These are phyloP conservation scores for Rhizophagus clarus DNA, from an alignment of 192 early-diverging fungal genomes.

Conservation along the genomic window DNA sequence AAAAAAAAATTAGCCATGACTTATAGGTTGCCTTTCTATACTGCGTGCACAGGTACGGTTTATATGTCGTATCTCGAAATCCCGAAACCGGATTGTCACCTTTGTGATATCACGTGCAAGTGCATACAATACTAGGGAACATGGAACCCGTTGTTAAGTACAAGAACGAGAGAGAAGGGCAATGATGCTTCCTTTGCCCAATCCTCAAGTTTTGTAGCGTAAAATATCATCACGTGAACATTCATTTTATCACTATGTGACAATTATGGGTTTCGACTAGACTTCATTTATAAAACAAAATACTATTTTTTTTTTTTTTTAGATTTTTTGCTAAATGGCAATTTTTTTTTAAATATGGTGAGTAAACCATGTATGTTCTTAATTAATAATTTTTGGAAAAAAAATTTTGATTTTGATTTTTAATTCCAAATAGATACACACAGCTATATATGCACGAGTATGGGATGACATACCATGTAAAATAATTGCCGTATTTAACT, in stretches of 20 bases:
- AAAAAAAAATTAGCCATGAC: neutral
- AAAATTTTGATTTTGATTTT: neutral
- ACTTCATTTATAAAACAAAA: neutral
- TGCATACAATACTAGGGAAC: neutral
- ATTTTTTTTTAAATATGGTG: neutral
- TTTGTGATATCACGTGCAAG: neutral
- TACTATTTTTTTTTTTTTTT: neutral
- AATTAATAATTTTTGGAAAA: neutral
- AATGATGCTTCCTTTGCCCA: no score
- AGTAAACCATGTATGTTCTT: neutral
- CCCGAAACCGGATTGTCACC: no score
- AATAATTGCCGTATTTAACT: neutral
- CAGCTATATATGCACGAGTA: neutral
- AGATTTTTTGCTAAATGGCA: neutral
- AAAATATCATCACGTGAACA: no score
- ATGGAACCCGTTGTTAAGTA: no score
- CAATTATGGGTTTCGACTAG: no score
- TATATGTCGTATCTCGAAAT: neutral
- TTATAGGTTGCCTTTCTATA: slow-evolving; percentile 12
- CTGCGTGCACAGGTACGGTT: neutral
- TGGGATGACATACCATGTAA: neutral
- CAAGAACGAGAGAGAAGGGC: no score
- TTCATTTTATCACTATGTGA: no score
- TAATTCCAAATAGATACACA: neutral
- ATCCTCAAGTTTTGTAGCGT: no score